Conservation (phyloP, 2,329 filamentous ascomycete genomes). For the Aureobasidium sp. region DNA sequence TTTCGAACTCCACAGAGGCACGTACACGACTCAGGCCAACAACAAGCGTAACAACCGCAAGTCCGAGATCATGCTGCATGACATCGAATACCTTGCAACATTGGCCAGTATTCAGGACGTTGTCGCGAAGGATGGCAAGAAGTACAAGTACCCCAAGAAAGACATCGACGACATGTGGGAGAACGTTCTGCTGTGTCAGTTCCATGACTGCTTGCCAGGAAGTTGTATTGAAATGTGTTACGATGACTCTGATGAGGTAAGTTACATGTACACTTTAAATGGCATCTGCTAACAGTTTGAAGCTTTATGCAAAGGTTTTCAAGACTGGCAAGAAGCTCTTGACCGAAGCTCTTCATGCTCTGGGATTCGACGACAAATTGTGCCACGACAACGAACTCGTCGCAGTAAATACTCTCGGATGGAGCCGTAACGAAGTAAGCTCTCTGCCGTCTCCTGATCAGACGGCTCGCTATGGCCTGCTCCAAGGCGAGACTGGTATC, state of each 20-base stretch:
- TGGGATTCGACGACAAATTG: constrained; percentile 53
- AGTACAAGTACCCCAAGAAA: constrained; percentile 85
- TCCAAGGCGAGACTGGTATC: constrained; percentile 42
- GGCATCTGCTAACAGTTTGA: background rate
- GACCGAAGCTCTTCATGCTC: constrained; percentile 58
- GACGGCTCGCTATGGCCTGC: constrained; percentile 35
- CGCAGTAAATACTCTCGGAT: constrained; percentile 80
- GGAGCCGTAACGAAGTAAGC: constrained; percentile 60
- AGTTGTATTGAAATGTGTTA: constrained; percentile 98
- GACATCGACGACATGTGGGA: constrained; percentile 98
- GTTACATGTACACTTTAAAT: constrained; percentile 12
- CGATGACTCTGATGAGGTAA: constrained; percentile 76
- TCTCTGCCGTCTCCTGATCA: constrained; percentile 45
- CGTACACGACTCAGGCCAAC: constrained; percentile 94
- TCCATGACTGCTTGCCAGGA: constrained; percentile 93
- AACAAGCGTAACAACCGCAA: constrained; percentile 93
- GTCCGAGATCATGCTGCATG: constrained; percentile 75
- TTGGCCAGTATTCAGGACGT: constrained; percentile 67
- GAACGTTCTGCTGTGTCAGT: constrained; percentile 82
- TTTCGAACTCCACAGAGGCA: constrained; percentile 93
- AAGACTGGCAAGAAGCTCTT: constrained; percentile 66
- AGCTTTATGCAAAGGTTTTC: constrained; percentile 76
- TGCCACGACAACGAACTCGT: constrained; percentile 43
- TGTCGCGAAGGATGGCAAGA: constrained; percentile 31
- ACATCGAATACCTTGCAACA: constrained; percentile 82